Conservation (phyloP, 2,329 filamentous ascomycete genomes). For the Zasmidium cellare region DNA sequence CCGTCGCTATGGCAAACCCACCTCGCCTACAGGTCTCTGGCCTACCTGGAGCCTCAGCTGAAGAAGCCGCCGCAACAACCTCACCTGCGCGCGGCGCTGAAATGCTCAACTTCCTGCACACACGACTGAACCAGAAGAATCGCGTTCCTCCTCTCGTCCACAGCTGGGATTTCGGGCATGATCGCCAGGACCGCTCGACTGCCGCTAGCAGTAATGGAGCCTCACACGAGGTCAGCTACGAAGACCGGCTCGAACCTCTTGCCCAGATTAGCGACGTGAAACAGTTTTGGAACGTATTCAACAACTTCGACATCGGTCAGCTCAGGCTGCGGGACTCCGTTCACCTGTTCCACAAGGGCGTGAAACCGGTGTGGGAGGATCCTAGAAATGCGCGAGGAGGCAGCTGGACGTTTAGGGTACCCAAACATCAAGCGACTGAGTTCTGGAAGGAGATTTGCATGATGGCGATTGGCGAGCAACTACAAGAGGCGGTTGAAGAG, state of each 20-base stretch:
- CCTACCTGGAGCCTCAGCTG: conserved; percentile 62
- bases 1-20: conserved; percentile 25
- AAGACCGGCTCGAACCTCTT: conserved; percentile 48
- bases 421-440: conserved; percentile 68
- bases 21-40: conserved; percentile 38
- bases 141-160: conserved; percentile 53
- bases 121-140: conserved; percentile 40
- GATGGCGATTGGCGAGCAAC: conserved; percentile 77
- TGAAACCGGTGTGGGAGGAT: conserved; percentile 84
- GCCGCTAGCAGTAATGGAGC: conserved; percentile 17
- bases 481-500: conserved; percentile 70
- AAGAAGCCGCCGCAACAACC: conserved; percentile 59
- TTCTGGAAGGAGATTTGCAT: conserved; percentile 82
- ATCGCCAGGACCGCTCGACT: conserved; percentile 41
- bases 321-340: conserved; percentile 67
- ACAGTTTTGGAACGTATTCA: conserved; percentile 53
- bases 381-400: conserved; percentile 82
- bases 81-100: conserved; percentile 76
- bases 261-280: conserved; percentile 48
- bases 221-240: conserved; percentile 37
- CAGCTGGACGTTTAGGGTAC: conserved; percentile 88
- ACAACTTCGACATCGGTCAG: conserved; percentile 75
- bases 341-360: conserved; percentile 78
- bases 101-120: conserved; percentile 55
- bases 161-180: conserved; percentile 56